These are phyloP conservation scores for Populus ilicifolia DNA, from an alignment of 345 rosid genomes.

Conservation along the genomic window DNA sequence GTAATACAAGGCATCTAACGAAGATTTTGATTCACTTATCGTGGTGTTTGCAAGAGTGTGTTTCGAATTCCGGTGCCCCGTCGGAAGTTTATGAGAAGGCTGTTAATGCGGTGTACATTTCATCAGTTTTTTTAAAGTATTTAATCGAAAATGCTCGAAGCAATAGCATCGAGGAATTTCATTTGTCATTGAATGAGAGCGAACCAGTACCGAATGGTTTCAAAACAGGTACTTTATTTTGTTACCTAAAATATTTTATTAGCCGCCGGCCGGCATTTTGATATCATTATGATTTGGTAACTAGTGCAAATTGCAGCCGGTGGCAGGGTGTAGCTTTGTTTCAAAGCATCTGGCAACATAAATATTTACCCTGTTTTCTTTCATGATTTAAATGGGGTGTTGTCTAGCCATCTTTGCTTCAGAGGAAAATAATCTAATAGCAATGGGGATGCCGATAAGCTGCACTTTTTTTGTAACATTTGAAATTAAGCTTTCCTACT, in stretches of 20 bases:
- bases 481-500: background rate
- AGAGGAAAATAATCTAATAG: background rate
- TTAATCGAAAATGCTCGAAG: slow-evolving; percentile 60
- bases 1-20: slow-evolving; percentile 74
- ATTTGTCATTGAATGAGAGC: slow-evolving; percentile 59
- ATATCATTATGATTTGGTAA: background rate
- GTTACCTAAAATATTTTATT: background rate
- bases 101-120: slow-evolving; percentile 66
- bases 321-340: background rate
- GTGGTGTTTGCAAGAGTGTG: slow-evolving; percentile 73
- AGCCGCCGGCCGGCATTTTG: too few relatives aligned
- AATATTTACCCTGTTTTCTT: background rate
- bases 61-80: slow-evolving; percentile 43
- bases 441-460: background rate
- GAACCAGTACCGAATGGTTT: slow-evolving; percentile 58
- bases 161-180: slow-evolving; percentile 43
- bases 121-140: slow-evolving; percentile 78
- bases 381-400: too few relatives aligned
- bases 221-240: slow-evolving; percentile 43
- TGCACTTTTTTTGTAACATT: background rate
- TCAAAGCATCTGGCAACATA: background rate
- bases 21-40: slow-evolving; percentile 81
- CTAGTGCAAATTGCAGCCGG: background rate
- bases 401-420: background rate
- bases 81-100: slow-evolving; percentile 51